These are phyloP conservation scores for Theileria equi DNA, from an alignment of 169 alveolate species.

Conservation along the genomic window DNA sequence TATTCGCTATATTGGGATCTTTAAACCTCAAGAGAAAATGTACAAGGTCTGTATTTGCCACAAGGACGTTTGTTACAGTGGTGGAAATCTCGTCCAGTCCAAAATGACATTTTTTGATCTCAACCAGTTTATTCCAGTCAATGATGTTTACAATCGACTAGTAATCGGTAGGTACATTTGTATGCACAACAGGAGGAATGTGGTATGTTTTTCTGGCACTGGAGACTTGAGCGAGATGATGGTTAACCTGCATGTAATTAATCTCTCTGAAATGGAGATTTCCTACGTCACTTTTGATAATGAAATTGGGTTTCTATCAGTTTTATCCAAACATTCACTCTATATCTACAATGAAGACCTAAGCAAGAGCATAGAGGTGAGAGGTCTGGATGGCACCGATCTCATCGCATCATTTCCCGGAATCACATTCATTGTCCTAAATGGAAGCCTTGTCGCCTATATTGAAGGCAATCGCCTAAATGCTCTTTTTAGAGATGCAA, in stretches of 20 bases:
- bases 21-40: slow-evolving; percentile 1
- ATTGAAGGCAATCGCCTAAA: not conserved
- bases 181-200: slow-evolving; percentile 23
- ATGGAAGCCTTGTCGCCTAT: slow-evolving; percentile 1
- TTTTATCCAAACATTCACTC: slow-evolving; percentile 6
- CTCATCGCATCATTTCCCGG: slow-evolving; percentile 15
- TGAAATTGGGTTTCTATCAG: not conserved
- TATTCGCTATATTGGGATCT: slow-evolving; percentile 10
- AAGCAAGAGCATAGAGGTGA: not conserved
- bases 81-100: slow-evolving; percentile 32
- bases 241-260: not conserved
- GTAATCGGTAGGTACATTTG: slow-evolving; percentile 11
- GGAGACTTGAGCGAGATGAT: slow-evolving; percentile 3
- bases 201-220: slow-evolving; percentile 14
- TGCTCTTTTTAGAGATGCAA: too few relatives aligned
- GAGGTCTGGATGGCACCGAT: not conserved
- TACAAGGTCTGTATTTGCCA: slow-evolving; percentile 48
- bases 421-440: not conserved
- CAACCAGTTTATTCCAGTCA: not conserved
- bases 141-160: slow-evolving; percentile 2
- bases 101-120: slow-evolving; percentile 15
- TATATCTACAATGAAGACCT: not conserved
- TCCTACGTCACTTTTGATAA: not conserved
- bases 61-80: slow-evolving; percentile 10
- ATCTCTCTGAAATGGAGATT: not conserved